Conservation (phyloP, 2,329 filamentous ascomycete species). For the Chaetomium olivaceum region DNA sequence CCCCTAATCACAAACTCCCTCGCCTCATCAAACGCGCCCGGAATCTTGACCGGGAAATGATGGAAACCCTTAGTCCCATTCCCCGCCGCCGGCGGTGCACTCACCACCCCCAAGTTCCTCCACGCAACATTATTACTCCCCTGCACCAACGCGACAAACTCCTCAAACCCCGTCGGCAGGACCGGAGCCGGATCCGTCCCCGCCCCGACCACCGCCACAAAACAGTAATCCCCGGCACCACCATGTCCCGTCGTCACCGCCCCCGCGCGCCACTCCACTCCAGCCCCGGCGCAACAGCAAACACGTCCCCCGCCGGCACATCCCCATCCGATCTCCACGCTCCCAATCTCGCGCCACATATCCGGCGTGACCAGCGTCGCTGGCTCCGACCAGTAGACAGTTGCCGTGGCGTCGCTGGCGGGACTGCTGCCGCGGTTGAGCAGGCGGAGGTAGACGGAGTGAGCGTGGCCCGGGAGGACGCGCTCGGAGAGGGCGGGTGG, state of each 20-base stretch:
- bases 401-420: not conserved
- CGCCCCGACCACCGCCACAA: slow-evolving; percentile 17
- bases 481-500: slow-evolving; percentile 17
- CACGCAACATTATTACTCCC: slow-evolving; percentile 22
- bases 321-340: slow-evolving; percentile 2
- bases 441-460: slow-evolving; percentile 20
- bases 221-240: slow-evolving; percentile 11
- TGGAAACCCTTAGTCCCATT: not conserved
- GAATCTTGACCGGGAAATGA: slow-evolving; percentile 10
- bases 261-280: slow-evolving; percentile 11
- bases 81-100: not conserved
- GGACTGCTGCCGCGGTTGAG: slow-evolving; percentile 16
- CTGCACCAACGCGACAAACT: slow-evolving; percentile 16
- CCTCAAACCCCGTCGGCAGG: slow-evolving; percentile 4
- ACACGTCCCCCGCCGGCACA: not conserved
- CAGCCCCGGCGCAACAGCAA: slow-evolving; percentile 13
- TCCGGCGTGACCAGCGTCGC: slow-evolving; percentile 21
- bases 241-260: not conserved
- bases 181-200: slow-evolving; percentile 6
- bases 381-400: slow-evolving; percentile 16
- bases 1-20: slow-evolving; percentile 8
- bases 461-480: slow-evolving; percentile 7
- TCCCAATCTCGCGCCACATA: slow-evolving; percentile 17
- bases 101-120: slow-evolving; percentile 18
- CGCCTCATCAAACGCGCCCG: slow-evolving; percentile 15